Base-by-base conservation (phyloP, 1,284 basidiomycete species). In the Moniliella sp. region DNA sequence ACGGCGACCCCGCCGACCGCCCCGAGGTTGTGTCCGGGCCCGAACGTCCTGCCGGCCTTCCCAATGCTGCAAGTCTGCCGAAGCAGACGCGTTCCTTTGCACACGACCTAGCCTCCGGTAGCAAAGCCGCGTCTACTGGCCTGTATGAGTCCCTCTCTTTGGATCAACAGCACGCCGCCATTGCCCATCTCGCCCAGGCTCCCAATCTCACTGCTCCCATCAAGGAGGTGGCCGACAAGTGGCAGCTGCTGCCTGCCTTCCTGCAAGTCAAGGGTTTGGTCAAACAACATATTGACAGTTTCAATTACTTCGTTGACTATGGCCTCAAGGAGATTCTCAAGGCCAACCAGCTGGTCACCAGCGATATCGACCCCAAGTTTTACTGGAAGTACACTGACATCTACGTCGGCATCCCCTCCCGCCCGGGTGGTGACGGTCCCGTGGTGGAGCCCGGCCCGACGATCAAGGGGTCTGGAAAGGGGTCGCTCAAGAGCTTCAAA, bases 271-370 rank as follows among this genome's bases (percentile, higher is more conserved):
- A 60, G 31, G 57, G 57, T 17, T 40, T 60, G 10, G 57, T 60
- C 40, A 97, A 97, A 65, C 91, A 99, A 61, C 91, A 99, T 59
- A 82, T 97, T 49, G 93, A 99, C 63, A 94, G 86, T 5, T 99
- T 91, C 74, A 97, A 99, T 66, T 91, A 94, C 64, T 97, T 99
- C 61, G 82, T 97, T 50, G 80, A 97, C 54, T 76, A 80, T 23
- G 55, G 53, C 32, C 48, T 58, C 34, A 88, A 86, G 62, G 88
- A 88, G 50, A 94, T 99, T 50, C 74, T 62, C 34, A 49, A 53
- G 31, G 48, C 48, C 16, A 56, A 56, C 37, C 50, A 55, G 32
- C 46, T 46, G 29, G 48, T 53, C 40, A 58, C 54, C 36, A 94
- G 86, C 3, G 91, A 97, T 50, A 82, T 94, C 45, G 86, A 97